Percentiles rank a stretch among this genome's conserved stretches.
Conservation (phyloP, 1,284 basidiomycete genomes). For the Ceratorhiza oryzae-sativae region DNA sequence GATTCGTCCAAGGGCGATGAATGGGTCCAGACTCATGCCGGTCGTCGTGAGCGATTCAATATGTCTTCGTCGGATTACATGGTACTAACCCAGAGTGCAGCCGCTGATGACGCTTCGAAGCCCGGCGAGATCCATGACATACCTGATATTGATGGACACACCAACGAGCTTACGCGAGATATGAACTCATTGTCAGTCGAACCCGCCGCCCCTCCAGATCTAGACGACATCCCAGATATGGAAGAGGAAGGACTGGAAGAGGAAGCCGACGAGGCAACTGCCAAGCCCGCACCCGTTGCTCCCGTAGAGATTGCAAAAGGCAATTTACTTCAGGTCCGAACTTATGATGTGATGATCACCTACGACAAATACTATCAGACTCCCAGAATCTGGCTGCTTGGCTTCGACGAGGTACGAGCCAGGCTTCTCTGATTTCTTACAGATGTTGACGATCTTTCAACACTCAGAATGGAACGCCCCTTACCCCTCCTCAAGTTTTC, state of each 20-base stretch:
- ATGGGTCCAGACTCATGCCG: slow-evolving; percentile 88
- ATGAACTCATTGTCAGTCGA: slow-evolving; percentile 54
- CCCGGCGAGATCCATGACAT: slow-evolving; percentile 78
- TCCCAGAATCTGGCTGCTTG: slow-evolving; percentile 92
- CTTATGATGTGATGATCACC: slow-evolving; percentile 99
- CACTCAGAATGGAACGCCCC: slow-evolving; percentile 78
- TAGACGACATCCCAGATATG: slow-evolving; percentile 94
- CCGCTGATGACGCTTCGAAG: slow-evolving; percentile 59
- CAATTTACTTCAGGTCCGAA: slow-evolving; percentile 93
- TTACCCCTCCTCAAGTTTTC: slow-evolving; percentile 91
- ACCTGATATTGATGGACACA: slow-evolving; percentile 69
- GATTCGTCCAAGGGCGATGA: slow-evolving; percentile 64
- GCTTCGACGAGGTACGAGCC: slow-evolving; percentile 85
- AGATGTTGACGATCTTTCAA: slow-evolving; percentile 26
- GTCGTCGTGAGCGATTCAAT: slow-evolving; percentile 58
- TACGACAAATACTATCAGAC: slow-evolving; percentile 99
- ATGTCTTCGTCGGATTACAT: background rate
- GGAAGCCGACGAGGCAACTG: slow-evolving; percentile 81
- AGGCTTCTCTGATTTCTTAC: slow-evolving; percentile 41
- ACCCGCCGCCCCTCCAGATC: slow-evolving; percentile 69
- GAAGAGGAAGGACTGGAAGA: slow-evolving; percentile 83
- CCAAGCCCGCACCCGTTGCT: slow-evolving; percentile 59
- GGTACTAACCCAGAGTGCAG: slow-evolving; percentile 1
- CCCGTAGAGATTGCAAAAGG: slow-evolving; percentile 69
- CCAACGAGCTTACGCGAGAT: slow-evolving; percentile 53